Evolutionary conservation across 768 basidiomycete genomes (phyloP).

Genomic region (Auriscalpium vulgare): DNA sequence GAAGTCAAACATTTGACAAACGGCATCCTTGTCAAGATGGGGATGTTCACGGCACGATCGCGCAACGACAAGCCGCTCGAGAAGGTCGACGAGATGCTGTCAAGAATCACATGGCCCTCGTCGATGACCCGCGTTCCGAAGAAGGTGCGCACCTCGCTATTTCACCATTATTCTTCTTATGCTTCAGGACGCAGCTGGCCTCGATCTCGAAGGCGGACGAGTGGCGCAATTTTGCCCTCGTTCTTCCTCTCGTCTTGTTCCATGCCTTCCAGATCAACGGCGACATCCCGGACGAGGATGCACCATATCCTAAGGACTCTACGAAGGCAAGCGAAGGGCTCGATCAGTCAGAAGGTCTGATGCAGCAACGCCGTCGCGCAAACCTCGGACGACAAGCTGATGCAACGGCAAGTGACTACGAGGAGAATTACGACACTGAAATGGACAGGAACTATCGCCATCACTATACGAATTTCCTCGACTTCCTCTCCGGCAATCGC

Average conservation of each 20-base stretch:
- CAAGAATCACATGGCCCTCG: background rate
- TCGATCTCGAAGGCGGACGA: conserved; percentile 18
- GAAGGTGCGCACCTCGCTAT: background rate
- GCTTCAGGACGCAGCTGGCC: background rate
- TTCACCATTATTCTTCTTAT: background rate
- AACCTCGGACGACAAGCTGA: background rate
- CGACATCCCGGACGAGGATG: background rate
- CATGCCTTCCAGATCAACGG: conserved; percentile 17
- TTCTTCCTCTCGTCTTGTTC: conserved; percentile 16
- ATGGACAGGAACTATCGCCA: background rate
- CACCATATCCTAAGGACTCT: background rate
- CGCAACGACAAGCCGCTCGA: background rate
- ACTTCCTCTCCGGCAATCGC: background rate
- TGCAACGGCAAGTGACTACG: background rate
- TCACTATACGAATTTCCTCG: background rate
- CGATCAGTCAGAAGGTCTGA: background rate
- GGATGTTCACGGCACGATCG: background rate
- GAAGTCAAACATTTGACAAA: background rate
- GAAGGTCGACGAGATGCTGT: conserved; percentile 4
- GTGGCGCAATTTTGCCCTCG: conserved; percentile 11
- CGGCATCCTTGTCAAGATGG: background rate
- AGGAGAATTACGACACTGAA: background rate
- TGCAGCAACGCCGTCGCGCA: background rate
- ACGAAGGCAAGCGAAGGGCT: background rate
- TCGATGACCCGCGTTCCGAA: background rate